These are phyloP conservation scores for Parathielavia appendiculata DNA, from an alignment of 495 filamentous ascomycete genomes.

Conservation along the genomic window DNA sequence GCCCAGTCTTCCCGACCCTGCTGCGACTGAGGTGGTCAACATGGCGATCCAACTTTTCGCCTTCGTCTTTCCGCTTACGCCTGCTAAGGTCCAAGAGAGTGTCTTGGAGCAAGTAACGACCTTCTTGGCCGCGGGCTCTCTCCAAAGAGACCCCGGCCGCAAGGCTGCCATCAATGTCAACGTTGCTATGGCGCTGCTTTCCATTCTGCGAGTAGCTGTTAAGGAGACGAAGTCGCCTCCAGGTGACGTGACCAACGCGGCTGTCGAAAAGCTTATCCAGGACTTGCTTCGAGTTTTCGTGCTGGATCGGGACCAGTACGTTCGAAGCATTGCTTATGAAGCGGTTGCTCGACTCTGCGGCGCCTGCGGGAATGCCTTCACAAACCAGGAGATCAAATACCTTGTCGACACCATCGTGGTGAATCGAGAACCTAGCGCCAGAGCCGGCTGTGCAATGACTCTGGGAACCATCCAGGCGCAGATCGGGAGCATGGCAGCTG, in stretches of 20 bases:
- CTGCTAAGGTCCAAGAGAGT: conserved; percentile 88
- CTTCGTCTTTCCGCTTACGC: conserved; percentile 79
- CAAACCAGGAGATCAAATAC: conserved; percentile 80
- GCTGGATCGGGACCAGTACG: conserved; percentile 73
- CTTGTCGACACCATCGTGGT: conserved; percentile 90
- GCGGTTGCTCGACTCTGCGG: conserved; percentile 88
- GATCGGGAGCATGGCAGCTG: conserved; percentile 96
- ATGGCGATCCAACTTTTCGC: conserved; percentile 89
- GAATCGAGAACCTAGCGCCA: conserved; percentile 86
- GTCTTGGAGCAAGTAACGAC: conserved; percentile 88
- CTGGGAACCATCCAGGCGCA: conserved; percentile 91
- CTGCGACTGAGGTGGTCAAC: conserved; percentile 89
- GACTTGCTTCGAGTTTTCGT: conserved; percentile 77
- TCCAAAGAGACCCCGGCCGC: conserved; percentile 82
- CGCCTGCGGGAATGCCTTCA: conserved; percentile 80
- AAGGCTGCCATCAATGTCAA: conserved; percentile 90
- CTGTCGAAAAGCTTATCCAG: conserved; percentile 83
- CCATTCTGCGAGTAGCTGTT: conserved; percentile 74
- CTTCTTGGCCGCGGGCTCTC: conserved; percentile 67
- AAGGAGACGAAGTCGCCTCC: conserved; percentile 67
- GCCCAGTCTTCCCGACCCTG: conserved; percentile 62
- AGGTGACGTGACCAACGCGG: conserved; percentile 66
- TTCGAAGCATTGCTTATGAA: conserved; percentile 79
- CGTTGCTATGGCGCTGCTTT: conserved; percentile 72
- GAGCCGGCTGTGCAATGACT: conserved; percentile 90